These are phyloP conservation scores for Phialophora expanda DNA, from an alignment of 2,329 filamentous ascomycete genomes.

Conservation along the genomic window DNA sequence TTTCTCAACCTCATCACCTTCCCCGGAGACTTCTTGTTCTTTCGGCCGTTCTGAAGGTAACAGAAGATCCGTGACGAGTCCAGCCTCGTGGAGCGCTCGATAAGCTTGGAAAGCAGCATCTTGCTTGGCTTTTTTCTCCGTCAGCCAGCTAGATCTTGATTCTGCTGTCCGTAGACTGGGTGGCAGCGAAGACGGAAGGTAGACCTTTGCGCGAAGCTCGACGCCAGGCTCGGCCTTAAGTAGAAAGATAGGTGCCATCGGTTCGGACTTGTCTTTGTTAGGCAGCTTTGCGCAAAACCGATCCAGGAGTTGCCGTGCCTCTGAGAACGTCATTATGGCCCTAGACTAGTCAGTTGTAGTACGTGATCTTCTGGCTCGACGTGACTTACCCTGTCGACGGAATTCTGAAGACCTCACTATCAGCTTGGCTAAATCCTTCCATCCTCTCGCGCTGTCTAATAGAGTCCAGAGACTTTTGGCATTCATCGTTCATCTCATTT, in stretches of 20 bases:
- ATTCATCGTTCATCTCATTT: constrained; percentile 71
- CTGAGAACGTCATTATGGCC: constrained; percentile 73
- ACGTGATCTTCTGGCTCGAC: background rate
- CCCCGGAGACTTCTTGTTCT: constrained; percentile 39
- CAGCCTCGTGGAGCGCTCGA: constrained; percentile 68
- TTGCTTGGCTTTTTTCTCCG: constrained; percentile 73
- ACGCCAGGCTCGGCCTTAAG: constrained; percentile 47
- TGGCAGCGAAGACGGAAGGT: constrained; percentile 74
- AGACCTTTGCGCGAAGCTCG: constrained; percentile 61
- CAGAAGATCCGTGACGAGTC: constrained; percentile 77
- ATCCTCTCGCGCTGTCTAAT: constrained; percentile 51
- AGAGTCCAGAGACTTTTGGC: constrained; percentile 56
- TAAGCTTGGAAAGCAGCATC: constrained; percentile 87
- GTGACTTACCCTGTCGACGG: constrained; percentile 50
- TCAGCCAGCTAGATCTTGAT: constrained; percentile 66
- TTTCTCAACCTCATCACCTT: constrained; percentile 8
- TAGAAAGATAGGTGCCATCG: constrained; percentile 68
- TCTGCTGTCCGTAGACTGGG: constrained; percentile 60
- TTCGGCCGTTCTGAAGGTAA: constrained; percentile 59
- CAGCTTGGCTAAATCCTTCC: constrained; percentile 56
- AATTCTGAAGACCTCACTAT: constrained; percentile 49
- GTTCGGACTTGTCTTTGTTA: constrained; percentile 53
- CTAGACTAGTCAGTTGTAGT: constrained; percentile 44
- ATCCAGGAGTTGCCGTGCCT: constrained; percentile 75
- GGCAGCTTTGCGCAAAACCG: constrained; percentile 76